Evolutionary conservation across 2,329 filamentous ascomycete species (phyloP).

Genomic region (Aspergillus chevalieri): DNA sequence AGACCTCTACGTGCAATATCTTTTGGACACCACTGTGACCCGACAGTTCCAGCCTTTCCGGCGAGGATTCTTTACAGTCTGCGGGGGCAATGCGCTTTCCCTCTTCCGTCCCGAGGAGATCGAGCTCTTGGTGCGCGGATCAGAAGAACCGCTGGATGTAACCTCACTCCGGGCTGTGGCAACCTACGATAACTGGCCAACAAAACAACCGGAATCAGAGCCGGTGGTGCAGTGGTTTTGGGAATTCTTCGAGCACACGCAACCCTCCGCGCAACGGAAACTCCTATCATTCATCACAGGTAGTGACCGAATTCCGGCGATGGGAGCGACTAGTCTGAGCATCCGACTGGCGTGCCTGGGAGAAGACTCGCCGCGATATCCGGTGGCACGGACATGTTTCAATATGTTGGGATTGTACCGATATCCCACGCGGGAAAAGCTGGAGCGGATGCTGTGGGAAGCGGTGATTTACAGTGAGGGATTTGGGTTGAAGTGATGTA

Average conservation of each 20-base stretch:
- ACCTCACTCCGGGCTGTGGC: slow-evolving; percentile 68
- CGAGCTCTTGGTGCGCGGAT: slow-evolving; percentile 77
- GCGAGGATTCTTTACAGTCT: slow-evolving; percentile 87
- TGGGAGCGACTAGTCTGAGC: slow-evolving; percentile 71
- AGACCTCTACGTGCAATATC: slow-evolving; percentile 71
- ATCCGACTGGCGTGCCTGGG: slow-evolving; percentile 73
- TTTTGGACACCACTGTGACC: slow-evolving; percentile 70
- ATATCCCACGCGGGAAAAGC: slow-evolving; percentile 59
- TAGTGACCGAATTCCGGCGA: slow-evolving; percentile 83
- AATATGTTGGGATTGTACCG: slow-evolving; percentile 73
- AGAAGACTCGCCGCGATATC: slow-evolving; percentile 67
- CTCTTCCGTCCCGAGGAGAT: slow-evolving; percentile 89
- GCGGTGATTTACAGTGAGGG: slow-evolving; percentile 88
- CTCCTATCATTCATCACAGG: slow-evolving; percentile 83
- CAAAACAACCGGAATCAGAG: slow-evolving; percentile 49
- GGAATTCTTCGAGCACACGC: slow-evolving; percentile 66
- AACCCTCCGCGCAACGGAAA: slow-evolving; percentile 64
- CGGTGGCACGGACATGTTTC: slow-evolving; percentile 85
- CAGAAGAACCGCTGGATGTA: slow-evolving; percentile 77
- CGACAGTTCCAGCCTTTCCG: slow-evolving; percentile 92
- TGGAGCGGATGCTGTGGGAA: slow-evolving; percentile 71
- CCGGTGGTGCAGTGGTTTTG: slow-evolving; percentile 80
- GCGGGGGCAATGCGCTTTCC: slow-evolving; percentile 77
- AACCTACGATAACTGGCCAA: slow-evolving; percentile 73
- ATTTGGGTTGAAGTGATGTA: slow-evolving; percentile 66